Conservation (phyloP, 305 asterid genomes). For the Rubia occidens region DNA sequence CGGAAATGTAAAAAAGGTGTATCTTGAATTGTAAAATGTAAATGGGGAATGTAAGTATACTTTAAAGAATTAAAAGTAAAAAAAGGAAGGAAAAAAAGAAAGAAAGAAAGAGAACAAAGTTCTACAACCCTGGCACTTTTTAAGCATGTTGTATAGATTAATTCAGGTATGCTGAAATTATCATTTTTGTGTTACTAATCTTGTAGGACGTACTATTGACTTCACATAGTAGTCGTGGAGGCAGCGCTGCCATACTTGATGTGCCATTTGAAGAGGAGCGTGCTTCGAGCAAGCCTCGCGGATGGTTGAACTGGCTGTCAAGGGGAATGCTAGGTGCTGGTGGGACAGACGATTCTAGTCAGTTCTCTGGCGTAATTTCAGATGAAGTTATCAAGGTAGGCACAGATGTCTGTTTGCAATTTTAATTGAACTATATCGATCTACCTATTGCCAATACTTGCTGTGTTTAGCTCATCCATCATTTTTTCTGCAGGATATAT, state of each 20-base stretch:
- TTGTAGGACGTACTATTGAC: conserved; percentile 64
- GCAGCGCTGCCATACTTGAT: conserved; percentile 39
- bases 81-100: background rate
- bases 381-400: conserved; percentile 86
- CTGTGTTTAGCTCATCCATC: conserved; percentile 5
- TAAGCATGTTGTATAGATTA: background rate
- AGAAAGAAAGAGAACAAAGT: background rate
- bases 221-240: conserved; percentile 38
- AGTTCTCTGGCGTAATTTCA: conserved; percentile 87
- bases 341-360: conserved; percentile 84
- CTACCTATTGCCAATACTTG: background rate
- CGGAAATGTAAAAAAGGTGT: background rate
- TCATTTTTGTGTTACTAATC: conserved; percentile 10
- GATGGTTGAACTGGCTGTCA: conserved; percentile 98
- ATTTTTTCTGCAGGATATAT: conserved; percentile 63
- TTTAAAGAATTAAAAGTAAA: background rate
- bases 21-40: background rate
- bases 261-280: conserved; percentile 57
- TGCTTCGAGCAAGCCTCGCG: conserved; percentile 66
- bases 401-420: conserved; percentile 8
- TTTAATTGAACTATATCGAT: background rate
- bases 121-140: background rate
- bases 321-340: conserved; percentile 99
- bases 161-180: background rate
- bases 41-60: no score